A percentile compares a stretch with the other conserved stretches of the same genome.
phyloP scores from a whole-genome alignment of 2,329 filamentous ascomycete species.

The Neophaeococcomyces aloes region DNA sequence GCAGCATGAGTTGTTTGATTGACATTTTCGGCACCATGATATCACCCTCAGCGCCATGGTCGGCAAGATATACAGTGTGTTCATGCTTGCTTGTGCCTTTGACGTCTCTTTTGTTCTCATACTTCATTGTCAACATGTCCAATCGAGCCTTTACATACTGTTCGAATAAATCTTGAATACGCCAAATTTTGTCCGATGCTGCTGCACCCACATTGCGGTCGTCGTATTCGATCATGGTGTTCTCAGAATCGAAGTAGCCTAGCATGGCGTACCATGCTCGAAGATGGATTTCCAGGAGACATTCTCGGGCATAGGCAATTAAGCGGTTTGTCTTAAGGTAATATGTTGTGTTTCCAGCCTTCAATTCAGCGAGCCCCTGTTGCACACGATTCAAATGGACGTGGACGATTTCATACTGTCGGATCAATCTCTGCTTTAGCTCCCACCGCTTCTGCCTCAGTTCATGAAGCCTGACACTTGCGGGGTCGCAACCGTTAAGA shows the following conservation, averaged over 20 bases:
- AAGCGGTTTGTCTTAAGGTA: constrained; percentile 6
- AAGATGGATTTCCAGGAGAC: constrained; percentile 7
- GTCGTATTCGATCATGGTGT: constrained; percentile 9
- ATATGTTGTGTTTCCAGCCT: constrained; percentile 1
- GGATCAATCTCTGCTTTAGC: constrained; percentile 4
- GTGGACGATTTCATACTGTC: constrained; percentile 7
- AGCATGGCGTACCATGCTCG: constrained; percentile 8
- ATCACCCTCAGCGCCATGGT: constrained; percentile 5
- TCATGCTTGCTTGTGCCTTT: constrained; percentile 6
- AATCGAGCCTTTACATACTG: constrained; percentile 1
- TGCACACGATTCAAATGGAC: constrained; percentile 7
- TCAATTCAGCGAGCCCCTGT: constrained; percentile 6
- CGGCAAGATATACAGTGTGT: constrained; percentile 4
- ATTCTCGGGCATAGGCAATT: constrained; percentile 4
- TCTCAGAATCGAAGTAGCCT: constrained; percentile 8
- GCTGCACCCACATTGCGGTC: constrained; percentile 6
- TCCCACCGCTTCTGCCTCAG: constrained; percentile 6
- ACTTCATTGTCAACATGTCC: constrained; percentile 1
- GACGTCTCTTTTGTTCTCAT: constrained; percentile 5
- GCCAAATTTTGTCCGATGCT: constrained; percentile 1
- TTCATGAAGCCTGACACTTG: not conserved
- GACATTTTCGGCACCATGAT: constrained; percentile 3
- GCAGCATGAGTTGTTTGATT: constrained; percentile 2
- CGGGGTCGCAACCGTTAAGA: constrained; percentile 3
- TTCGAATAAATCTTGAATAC: constrained; percentile 7